Conservation (phyloP, 2,329 filamentous ascomycete species). For the Colletotrichum camelliae region DNA sequence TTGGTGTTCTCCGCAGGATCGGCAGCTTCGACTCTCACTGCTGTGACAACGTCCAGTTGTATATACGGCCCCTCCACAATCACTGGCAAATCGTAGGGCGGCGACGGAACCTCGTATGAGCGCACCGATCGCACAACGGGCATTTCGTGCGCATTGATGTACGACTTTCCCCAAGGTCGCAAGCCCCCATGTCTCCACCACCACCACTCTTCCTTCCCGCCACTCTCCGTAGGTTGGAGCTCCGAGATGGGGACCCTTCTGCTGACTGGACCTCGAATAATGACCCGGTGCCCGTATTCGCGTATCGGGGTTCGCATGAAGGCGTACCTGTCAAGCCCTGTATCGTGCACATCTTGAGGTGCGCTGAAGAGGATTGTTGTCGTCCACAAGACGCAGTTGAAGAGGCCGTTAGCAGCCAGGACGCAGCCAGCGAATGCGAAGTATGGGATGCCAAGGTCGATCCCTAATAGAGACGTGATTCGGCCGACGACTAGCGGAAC, state of each 20-base stretch:
- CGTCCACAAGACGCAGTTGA: slow-evolving; percentile 44
- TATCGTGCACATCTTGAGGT: slow-evolving; percentile 30
- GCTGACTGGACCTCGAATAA: slow-evolving; percentile 7
- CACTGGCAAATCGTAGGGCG: not conserved
- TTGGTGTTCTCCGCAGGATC: not conserved
- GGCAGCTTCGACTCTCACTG: slow-evolving; percentile 41
- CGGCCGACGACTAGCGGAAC: slow-evolving; percentile 63
- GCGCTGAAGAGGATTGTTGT: slow-evolving; percentile 32
- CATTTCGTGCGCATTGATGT: not conserved
- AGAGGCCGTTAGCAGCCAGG: slow-evolving; percentile 52
- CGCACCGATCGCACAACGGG: not conserved
- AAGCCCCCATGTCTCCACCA: slow-evolving; percentile 13
- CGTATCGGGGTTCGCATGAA: slow-evolving; percentile 25
- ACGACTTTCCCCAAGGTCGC: slow-evolving; percentile 7
- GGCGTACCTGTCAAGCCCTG: slow-evolving; percentile 23
- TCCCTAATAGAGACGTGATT: slow-evolving; percentile 60
- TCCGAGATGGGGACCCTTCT: not conserved
- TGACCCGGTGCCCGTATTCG: slow-evolving; percentile 6
- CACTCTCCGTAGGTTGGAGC: not conserved
- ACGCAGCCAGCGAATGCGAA: slow-evolving; percentile 58
- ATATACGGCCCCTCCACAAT: slow-evolving; percentile 27
- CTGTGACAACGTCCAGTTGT: slow-evolving; percentile 49
- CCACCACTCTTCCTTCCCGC: slow-evolving; percentile 5
- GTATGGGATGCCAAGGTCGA: slow-evolving; percentile 48
- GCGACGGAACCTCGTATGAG: not conserved